Evolutionary conservation across 306 rosid species (phyloP), one percentile per base, ranked within the genome.

Genomic region (Vigna trinervia): DNA sequence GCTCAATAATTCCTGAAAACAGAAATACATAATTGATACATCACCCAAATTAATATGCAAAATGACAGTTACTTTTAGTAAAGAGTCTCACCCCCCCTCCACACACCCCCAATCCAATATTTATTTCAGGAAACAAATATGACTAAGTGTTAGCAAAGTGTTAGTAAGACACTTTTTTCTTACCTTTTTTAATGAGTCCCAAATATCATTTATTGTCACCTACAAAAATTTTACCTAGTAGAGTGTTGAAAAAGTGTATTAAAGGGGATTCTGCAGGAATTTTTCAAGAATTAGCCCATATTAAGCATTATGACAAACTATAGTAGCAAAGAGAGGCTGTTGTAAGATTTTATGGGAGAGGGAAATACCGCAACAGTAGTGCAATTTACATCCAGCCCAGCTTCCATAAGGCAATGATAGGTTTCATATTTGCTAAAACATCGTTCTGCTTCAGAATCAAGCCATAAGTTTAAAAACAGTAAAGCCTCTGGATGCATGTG

Each of bases 381-480:
- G 69, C 71, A 83, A 66, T 74, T 82, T 54, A 66, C 54, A 73
- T 84, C 87, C 69, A 73, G 52, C 48, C 90, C 87, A 76, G 79
- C 74, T 79, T 87, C 82, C 90, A 78, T 83, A 53, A 83, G 81
- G 73, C 80, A 76, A 20, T 77, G 80, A 71, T 69, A 56, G 52
- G 80, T 79, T 85, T 75, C 86, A 57, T 84, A 85, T 77, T 82
- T 87, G 80, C 79, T 60, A 61, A 80, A 83, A 67, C 93, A 74
- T 48, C 87, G 72, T 22, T 83, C 88, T 41, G 90, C 89, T 89
- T 87, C 93, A 32, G 93, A 82, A 66, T 91, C 86, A 47, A 86
- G 87, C 96, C 96, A 89, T 50, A 91, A 76, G 2, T 86, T 87
- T 75, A 76, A 69, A 71, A 81, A 86, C 53, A 89, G 41, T 17